Evolutionary conservation across 352 stramenopile genomes (phyloP).

Genomic region (Globisporangium apiculatum): DNA sequence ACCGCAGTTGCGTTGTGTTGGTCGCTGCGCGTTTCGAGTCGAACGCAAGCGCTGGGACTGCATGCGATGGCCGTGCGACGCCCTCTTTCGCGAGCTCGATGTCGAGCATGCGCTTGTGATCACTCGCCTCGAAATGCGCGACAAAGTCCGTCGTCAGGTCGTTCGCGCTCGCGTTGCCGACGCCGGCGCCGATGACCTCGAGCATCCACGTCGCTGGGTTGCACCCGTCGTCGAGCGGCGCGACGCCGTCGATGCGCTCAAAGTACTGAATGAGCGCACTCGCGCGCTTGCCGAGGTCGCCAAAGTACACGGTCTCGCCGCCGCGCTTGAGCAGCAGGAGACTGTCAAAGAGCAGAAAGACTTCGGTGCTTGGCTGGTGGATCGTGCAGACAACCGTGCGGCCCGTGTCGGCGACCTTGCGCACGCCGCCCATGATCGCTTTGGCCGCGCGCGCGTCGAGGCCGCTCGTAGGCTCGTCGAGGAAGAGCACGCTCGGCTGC

Average conservation of each 20-base stretch:
- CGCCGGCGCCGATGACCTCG: slow-evolving; percentile 39
- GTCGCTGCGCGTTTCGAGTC: slow-evolving; percentile 25
- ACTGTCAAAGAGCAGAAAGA: slow-evolving; percentile 73
- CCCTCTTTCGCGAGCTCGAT: slow-evolving; percentile 16
- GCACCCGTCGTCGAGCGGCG: slow-evolving; percentile 31
- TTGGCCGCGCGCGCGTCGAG: slow-evolving; percentile 26
- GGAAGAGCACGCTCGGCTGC: slow-evolving; percentile 62
- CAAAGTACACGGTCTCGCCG: slow-evolving; percentile 48
- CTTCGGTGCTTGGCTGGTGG: slow-evolving; percentile 62
- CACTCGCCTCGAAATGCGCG: slow-evolving; percentile 19
- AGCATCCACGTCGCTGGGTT: slow-evolving; percentile 73
- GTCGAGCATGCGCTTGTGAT: slow-evolving; percentile 18
- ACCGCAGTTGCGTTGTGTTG: slow-evolving; percentile 22
- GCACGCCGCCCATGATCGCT: slow-evolving; percentile 30
- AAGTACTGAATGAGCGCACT: slow-evolving; percentile 38
- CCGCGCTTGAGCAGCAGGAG: slow-evolving; percentile 67
- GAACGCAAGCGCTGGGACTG: slow-evolving; percentile 19
- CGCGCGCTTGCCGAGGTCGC: slow-evolving; percentile 39
- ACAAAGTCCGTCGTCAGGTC: slow-evolving; percentile 18
- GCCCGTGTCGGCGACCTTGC: slow-evolving; percentile 34
- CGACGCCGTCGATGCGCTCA: slow-evolving; percentile 34
- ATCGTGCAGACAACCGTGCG: slow-evolving; percentile 79
- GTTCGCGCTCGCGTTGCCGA: slow-evolving; percentile 11
- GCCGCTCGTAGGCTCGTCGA: slow-evolving; percentile 43
- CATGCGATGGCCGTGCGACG: slow-evolving; percentile 13